Base-by-base conservation (phyloP, 1,284 basidiomycete genomes). In the Ustilago shanxiensis region DNA sequence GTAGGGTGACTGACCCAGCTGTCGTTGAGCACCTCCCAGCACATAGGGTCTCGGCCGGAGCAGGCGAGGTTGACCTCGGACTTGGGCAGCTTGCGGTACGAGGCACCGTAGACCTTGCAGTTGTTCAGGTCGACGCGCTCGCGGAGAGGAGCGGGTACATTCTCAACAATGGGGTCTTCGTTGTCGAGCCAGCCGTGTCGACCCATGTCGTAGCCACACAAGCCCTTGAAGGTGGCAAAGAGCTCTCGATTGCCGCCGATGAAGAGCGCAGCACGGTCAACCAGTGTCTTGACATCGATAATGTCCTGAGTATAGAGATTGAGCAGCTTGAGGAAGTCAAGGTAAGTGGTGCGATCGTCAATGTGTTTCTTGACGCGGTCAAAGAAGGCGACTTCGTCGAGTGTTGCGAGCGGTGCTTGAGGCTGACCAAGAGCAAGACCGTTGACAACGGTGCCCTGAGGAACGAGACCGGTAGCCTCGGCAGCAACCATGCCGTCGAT, bases 291-390 rank as follows among this genome's bases (percentile, higher is more conserved):
- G 61, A 92, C 89, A 83, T 97, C 93, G 82, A 99, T 95, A 90
- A 90, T 82, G 65, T 95, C 94, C 85, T 98, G 94, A 2, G 94
- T 93, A 86, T 96, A 99, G 1, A 98, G 89, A 85, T 98, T 98
- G 84, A 98, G 90, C 64, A 98, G 89, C 86, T 96, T 98, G 77
- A 99, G 88, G 88, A 99, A 98, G 87, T 98, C 96, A 86, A 95
- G 93, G 88, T 97, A 98, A 4, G 92, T 92, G 60, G 94, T 91
- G 44, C 93, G 91, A 84, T 93, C 94, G 80, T 95, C 86, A 68
- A 98, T 89, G 51, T 90, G 90, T 69, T 92, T 92, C 86, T 94
- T 95, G 80, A 95, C 93, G 58, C 93, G 91, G 84, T 98, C 95
- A 83, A 98, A 98, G 89, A 98, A 98, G 14, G 93, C 88, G 26